A percentile compares a stretch with the other conserved stretches of the same genome.
Evolutionary conservation across 306 rosid species (phyloP).

Genomic region (Clitoria ternatea): DNA sequence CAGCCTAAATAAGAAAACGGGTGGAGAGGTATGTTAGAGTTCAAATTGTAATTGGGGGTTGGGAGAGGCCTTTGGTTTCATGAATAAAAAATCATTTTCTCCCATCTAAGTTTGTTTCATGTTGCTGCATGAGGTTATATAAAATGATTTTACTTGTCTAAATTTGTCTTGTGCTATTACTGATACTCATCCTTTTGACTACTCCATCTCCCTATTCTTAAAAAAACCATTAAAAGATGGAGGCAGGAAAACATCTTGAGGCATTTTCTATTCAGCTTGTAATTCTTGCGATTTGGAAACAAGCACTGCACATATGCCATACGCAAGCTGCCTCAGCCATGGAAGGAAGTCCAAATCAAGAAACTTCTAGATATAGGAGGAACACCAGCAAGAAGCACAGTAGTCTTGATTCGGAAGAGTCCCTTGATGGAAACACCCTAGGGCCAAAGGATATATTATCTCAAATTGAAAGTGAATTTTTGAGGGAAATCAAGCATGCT

Average conservation of each 20-base stretch:
- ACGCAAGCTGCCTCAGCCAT: constrained; percentile 97
- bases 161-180: not conserved
- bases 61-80: too few relatives aligned
- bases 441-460: constrained; percentile 55
- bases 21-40: too few relatives aligned
- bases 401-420: constrained; percentile 53
- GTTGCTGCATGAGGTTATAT: constrained; percentile 14
- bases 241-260: constrained; percentile 69
- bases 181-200: constrained; percentile 1
- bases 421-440: constrained; percentile 46
- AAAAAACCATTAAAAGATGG: constrained; percentile 42
- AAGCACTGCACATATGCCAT: constrained; percentile 97
- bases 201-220: not conserved
- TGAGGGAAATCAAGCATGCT: constrained; percentile 79
- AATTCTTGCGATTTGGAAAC: constrained; percentile 98
- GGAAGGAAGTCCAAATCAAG: constrained; percentile 96
- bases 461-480: constrained; percentile 78
- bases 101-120: not conserved
- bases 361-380: constrained; percentile 61
- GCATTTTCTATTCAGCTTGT: constrained; percentile 97
- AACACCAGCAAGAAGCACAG: constrained; percentile 54
- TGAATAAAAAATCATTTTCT: too few relatives aligned
- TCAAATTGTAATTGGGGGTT: too few relatives aligned
- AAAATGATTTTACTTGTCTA: not conserved
- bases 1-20: too few relatives aligned